phyloP scores from a whole-genome alignment of 1,284 basidiomycete species.

The Melampsora americana region DNA sequence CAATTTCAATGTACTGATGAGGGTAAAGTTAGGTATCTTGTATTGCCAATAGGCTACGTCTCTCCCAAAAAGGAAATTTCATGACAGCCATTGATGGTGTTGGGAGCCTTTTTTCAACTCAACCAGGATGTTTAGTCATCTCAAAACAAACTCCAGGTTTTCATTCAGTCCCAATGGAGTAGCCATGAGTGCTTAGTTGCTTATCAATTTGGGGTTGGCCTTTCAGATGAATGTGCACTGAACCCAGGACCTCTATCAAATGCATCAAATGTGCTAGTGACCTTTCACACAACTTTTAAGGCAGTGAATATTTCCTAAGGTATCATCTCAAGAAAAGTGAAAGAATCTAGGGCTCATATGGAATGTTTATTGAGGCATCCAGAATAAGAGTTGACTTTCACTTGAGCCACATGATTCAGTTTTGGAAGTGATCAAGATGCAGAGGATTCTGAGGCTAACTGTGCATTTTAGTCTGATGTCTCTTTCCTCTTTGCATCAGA shows the following conservation, averaged over 20 bases:
- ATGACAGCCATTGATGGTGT: conserved; percentile 64
- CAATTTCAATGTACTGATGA: not conserved
- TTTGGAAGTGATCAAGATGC: too few relatives aligned
- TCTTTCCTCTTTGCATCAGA: too few relatives aligned
- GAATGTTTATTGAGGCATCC: too few relatives aligned
- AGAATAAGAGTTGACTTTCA: too few relatives aligned
- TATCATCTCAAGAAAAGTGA: too few relatives aligned
- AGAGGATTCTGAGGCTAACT: too few relatives aligned
- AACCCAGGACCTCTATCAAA: not conserved
- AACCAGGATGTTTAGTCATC: conserved; percentile 71
- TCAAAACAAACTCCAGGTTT: not conserved
- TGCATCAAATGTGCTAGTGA: not conserved
- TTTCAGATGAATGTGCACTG: not conserved
- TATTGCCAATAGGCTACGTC: conserved; percentile 62
- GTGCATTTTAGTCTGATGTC: too few relatives aligned
- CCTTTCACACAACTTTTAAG: not conserved
- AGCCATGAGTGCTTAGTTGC: not conserved
- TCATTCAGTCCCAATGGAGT: not conserved
- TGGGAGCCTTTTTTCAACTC: conserved; percentile 72
- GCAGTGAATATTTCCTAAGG: not conserved
- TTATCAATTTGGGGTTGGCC: too few relatives aligned
- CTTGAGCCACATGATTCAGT: too few relatives aligned
- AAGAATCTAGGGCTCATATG: too few relatives aligned
- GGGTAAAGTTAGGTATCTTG: conserved; percentile 54
- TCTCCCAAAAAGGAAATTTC: conserved; percentile 78